Base-by-base conservation (phyloP, 2,329 filamentous ascomycete genomes). In the Aspergillus candidus region DNA sequence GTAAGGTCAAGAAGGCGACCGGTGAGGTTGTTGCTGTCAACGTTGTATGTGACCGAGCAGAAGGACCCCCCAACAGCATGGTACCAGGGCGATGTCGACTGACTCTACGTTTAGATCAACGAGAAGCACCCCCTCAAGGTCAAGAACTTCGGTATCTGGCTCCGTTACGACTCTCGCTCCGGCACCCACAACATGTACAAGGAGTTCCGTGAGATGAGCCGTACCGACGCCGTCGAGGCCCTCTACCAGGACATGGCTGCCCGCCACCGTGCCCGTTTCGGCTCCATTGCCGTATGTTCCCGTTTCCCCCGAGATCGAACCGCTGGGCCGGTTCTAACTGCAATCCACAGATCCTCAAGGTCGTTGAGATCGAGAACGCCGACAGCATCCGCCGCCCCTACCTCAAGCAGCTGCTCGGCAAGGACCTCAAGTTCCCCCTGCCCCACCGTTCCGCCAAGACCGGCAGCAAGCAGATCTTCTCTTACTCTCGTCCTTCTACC, bases 101-200 rank as follows among this genome's bases (percentile, higher is more conserved):
- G 34, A 48, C 38, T 38, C 38, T 35, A 13, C 17, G 33, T 40
- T 48, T 59, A 95, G 90, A 94, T 98, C 79, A 77, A 82, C 77
- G 93, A 98, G 89, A 97, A 97, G 86, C 89, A 88, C 75, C 93
- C 93, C 67, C 80, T 90, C 70, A 96, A 95, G 82, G 90, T 98
- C 83, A 98, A 98, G 89, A 98, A 96, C 87, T 97, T 98, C 73
- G 93, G 93, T 74, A 84, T 98, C 83, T 98, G 94, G 94, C 85
- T 98, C 78, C 90, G 94, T 72, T 98, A 98, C 80, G 91, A 98
- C 79, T 98, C 94, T 54, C 91, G 93, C 76, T 97, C 93, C 66
- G 93, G 93, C 67, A 98, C 93, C 67, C 93, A 98, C 89, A 98
- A 98, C 86, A 98, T 98, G 93, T 98, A 98, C 88, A 97, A 97